Evolutionary conservation across 345 rosid species (phyloP).

Genomic region (Cardamine occulta): DNA sequence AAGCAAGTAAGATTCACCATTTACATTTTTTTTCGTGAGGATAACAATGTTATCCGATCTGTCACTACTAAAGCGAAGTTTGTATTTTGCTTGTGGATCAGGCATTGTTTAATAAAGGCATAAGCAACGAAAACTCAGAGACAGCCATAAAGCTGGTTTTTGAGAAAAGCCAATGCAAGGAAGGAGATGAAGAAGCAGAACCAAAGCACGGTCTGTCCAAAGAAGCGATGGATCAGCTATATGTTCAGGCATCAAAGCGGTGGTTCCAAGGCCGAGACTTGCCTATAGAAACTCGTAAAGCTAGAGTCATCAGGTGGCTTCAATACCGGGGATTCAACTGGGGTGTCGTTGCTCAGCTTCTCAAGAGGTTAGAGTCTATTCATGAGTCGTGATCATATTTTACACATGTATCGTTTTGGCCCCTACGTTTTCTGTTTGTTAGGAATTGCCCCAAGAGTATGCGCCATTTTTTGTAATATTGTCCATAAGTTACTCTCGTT

Average conservation of each 20-base stretch:
- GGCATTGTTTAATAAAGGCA: slow-evolving; percentile 75
- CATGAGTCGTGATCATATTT: background rate
- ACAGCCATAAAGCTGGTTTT: slow-evolving; percentile 77
- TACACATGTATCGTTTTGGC: slow-evolving; percentile 9
- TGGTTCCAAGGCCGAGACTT: slow-evolving; percentile 68
- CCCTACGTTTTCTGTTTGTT: slow-evolving; percentile 6
- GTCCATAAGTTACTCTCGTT: background rate
- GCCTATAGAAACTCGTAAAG: slow-evolving; percentile 66
- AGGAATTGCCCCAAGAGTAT: background rate
- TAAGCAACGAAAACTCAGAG: slow-evolving; percentile 56
- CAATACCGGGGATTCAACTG: slow-evolving; percentile 88
- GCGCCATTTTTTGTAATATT: slow-evolving; percentile 7
- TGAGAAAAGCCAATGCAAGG: slow-evolving; percentile 45
- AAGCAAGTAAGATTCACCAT: slow-evolving; percentile 61
- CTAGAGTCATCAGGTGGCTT: slow-evolving; percentile 86
- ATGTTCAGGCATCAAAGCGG: slow-evolving; percentile 70
- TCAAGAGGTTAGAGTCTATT: slow-evolving; percentile 65
- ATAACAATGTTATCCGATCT: background rate
- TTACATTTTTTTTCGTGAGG: background rate
- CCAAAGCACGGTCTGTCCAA: slow-evolving; percentile 61
- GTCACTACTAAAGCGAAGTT: background rate
- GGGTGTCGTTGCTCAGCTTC: slow-evolving; percentile 58
- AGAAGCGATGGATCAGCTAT: slow-evolving; percentile 64
- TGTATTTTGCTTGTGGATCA: slow-evolving; percentile 35
- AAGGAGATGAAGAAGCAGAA: slow-evolving; percentile 51